Evolutionary conservation across 352 stramenopile species (phyloP).

Genomic region (Thalassiosira livingstoniorum): DNA sequence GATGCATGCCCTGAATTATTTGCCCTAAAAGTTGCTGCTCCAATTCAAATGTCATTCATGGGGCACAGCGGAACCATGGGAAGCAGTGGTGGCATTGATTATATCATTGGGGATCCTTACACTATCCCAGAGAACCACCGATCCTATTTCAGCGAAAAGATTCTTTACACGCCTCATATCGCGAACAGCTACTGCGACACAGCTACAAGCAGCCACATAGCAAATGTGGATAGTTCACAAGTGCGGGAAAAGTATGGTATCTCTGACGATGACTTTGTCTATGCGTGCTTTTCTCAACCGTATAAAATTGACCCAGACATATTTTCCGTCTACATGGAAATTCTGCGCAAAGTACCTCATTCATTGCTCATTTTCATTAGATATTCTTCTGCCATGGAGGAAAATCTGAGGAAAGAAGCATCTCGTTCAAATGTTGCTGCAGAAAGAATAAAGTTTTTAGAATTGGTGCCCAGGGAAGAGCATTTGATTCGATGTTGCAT

Average conservation of each 20-base stretch:
- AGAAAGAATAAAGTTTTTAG: conserved; percentile 78
- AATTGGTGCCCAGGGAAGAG: conserved; percentile 90
- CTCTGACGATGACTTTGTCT: conserved; percentile 92
- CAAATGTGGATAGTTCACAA: conserved; percentile 53
- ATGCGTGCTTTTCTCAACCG: conserved; percentile 94
- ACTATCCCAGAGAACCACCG: not conserved
- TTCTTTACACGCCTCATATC: conserved; percentile 92
- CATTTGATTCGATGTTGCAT: conserved; percentile 89
- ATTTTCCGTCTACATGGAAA: conserved; percentile 92
- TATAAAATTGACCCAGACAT: conserved; percentile 94
- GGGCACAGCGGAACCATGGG: conserved; percentile 91
- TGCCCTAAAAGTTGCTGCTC: conserved; percentile 89
- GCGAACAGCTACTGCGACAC: conserved; percentile 37
- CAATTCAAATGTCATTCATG: conserved; percentile 91
- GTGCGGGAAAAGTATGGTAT: conserved; percentile 91
- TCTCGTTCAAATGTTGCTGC: conserved; percentile 74
- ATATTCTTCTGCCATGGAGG: conserved; percentile 87
- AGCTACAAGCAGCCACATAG: not conserved
- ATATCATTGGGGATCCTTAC: conserved; percentile 90
- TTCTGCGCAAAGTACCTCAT: conserved; percentile 91
- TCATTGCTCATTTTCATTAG: conserved; percentile 92
- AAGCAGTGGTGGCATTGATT: conserved; percentile 91
- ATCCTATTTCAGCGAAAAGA: conserved; percentile 88
- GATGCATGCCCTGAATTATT: conserved; percentile 92
- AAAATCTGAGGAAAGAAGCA: conserved; percentile 89